Conservation (phyloP, 176 grass and related monocot species). For the Musa acuminata region DNA sequence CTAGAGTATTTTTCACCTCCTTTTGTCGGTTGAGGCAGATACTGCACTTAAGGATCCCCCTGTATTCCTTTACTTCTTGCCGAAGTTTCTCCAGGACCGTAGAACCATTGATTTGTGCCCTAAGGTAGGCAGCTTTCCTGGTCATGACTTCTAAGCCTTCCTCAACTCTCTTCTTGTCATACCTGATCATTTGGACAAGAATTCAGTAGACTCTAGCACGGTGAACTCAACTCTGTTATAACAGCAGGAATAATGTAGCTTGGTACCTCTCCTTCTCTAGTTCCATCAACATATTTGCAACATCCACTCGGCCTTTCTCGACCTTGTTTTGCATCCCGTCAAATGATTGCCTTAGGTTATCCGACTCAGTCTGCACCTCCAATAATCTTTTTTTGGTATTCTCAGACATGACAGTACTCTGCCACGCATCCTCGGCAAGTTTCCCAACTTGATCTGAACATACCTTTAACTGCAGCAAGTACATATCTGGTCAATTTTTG, state of each 20-base stretch:
- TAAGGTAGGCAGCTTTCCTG: slow-evolving; percentile 53
- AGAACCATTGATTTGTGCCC: slow-evolving; percentile 41
- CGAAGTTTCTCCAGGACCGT: slow-evolving; percentile 52
- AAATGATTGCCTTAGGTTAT: slow-evolving; percentile 37
- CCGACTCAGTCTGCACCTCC: slow-evolving; percentile 39
- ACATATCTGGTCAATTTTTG: neutral
- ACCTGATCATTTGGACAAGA: slow-evolving; percentile 32
- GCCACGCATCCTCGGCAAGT: slow-evolving; percentile 46
- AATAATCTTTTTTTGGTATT: slow-evolving; percentile 49
- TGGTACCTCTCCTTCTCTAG: slow-evolving; percentile 69
- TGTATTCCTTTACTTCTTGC: slow-evolving; percentile 64
- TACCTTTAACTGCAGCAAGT: slow-evolving; percentile 48
- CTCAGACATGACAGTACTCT: slow-evolving; percentile 32
- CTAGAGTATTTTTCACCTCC: slow-evolving; percentile 44
- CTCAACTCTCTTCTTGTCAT: slow-evolving; percentile 67
- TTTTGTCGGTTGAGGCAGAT: slow-evolving; percentile 59
- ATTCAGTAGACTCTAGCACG: slow-evolving; percentile 5
- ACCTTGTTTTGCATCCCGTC: slow-evolving; percentile 41
- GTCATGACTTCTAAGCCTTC: slow-evolving; percentile 65
- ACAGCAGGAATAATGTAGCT: slow-evolving; percentile 1
- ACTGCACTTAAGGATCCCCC: slow-evolving; percentile 79
- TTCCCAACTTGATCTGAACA: slow-evolving; percentile 53
- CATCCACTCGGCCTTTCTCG: slow-evolving; percentile 41
- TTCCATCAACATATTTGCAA: slow-evolving; percentile 55
- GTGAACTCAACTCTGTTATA: neutral